phyloP scores from a whole-genome alignment of 129 eudicot genomes.

The Ambrosia trifida region DNA sequence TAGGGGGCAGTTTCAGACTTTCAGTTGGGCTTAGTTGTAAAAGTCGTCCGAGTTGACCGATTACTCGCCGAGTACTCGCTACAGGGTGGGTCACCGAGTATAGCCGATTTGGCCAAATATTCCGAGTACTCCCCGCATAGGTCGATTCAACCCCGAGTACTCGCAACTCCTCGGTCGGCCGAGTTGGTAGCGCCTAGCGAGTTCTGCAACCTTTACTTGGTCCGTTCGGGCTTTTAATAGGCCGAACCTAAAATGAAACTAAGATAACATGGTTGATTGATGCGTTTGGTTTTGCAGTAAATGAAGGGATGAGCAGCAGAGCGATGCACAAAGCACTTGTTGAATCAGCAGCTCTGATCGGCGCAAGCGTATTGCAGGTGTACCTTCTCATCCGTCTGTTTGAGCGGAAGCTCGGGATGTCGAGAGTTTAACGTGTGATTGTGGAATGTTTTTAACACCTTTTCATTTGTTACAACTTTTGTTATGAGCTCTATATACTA shows the following conservation, averaged over 20 bases:
- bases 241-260: not conserved
- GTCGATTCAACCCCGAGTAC: too few relatives aligned
- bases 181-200: too few relatives aligned
- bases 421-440: conserved; percentile 53
- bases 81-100: too few relatives aligned
- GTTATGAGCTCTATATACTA: conserved; percentile 19
- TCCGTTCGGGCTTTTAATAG: not conserved
- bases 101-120: too few relatives aligned
- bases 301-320: conserved; percentile 79
- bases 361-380: conserved; percentile 82
- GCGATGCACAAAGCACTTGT: conserved; percentile 80
- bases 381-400: conserved; percentile 75
- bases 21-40: not conserved
- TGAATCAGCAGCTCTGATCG: conserved; percentile 74
- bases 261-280: not conserved
- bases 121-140: too few relatives aligned
- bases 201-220: too few relatives aligned
- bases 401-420: conserved; percentile 67
- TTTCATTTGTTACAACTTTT: conserved; percentile 20
- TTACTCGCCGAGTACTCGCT: too few relatives aligned
- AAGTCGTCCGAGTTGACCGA: too few relatives aligned
- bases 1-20: not conserved
- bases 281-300: conserved; percentile 55
- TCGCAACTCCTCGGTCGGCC: too few relatives aligned
- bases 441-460: conserved; percentile 9